These are phyloP conservation scores for Cladosporium cucumerinum DNA, from an alignment of 2,329 filamentous ascomycete species.

Conservation along the genomic window DNA sequence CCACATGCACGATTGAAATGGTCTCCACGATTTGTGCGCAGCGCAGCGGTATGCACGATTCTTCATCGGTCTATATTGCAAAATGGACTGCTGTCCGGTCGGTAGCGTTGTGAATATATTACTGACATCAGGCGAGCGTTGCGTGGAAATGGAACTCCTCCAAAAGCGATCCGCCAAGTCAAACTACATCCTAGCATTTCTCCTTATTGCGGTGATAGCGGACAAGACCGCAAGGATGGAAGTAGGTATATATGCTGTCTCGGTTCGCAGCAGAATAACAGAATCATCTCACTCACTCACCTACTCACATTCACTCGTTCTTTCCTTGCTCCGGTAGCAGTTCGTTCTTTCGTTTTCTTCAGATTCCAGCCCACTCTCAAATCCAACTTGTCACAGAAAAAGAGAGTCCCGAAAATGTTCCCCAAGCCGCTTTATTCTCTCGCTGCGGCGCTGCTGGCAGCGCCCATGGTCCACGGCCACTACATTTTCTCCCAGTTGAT, in stretches of 20 bases:
- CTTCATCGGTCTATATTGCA: background rate
- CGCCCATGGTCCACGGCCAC: slow-evolving; percentile 16
- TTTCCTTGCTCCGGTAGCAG: slow-evolving; percentile 6
- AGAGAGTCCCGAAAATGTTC: slow-evolving; percentile 3
- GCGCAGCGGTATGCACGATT: background rate
- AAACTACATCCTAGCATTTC: background rate
- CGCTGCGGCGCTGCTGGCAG: slow-evolving; percentile 18
- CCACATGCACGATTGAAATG: background rate
- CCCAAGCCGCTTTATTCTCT: slow-evolving; percentile 13
- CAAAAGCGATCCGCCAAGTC: background rate
- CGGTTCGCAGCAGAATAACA: background rate
- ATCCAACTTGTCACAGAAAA: background rate
- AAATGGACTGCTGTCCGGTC: background rate
- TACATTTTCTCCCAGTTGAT: slow-evolving; percentile 25
- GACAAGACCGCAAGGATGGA: background rate
- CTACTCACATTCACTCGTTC: slow-evolving; percentile 13
- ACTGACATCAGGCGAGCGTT: background rate
- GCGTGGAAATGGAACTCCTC: background rate
- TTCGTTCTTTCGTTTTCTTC: slow-evolving; percentile 6
- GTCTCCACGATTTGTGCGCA: slow-evolving; percentile 1
- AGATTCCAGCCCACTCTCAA: background rate
- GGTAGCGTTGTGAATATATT: slow-evolving; percentile 3
- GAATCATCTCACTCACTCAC: slow-evolving; percentile 6
- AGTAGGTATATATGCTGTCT: slow-evolving; percentile 6
- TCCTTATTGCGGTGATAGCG: background rate